Percentiles rank a stretch among this genome's conserved stretches.
These are phyloP conservation scores for Cicer judaicum DNA, from an alignment of 306 rosid species.

Conservation along the genomic window DNA sequence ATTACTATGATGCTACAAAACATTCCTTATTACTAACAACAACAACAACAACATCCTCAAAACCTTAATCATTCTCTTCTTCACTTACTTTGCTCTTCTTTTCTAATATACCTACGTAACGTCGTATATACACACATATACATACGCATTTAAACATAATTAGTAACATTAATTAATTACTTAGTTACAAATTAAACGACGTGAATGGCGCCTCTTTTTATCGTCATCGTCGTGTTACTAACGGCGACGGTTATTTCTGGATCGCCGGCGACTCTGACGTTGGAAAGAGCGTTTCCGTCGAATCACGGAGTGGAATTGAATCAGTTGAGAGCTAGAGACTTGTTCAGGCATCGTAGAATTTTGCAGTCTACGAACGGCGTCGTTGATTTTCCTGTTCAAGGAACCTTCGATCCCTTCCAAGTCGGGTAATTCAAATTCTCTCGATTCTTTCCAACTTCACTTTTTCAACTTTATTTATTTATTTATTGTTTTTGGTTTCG, in stretches of 20 bases:
- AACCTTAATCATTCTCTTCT: background rate
- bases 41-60: slow-evolving; percentile 16
- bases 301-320: slow-evolving; percentile 72
- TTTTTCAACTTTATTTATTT: background rate
- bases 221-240: slow-evolving; percentile 42
- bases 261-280: slow-evolving; percentile 64
- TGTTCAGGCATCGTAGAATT: slow-evolving; percentile 73
- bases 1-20: slow-evolving; percentile 18
- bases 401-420: slow-evolving; percentile 80
- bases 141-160: background rate
- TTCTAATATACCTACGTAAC: background rate
- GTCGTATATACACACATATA: background rate
- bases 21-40: slow-evolving; percentile 11
- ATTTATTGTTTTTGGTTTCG: slow-evolving; percentile 1
- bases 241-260: slow-evolving; percentile 41
- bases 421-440: slow-evolving; percentile 72
- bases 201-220: slow-evolving; percentile 53
- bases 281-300: slow-evolving; percentile 84
- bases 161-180: slow-evolving; percentile 8
- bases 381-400: slow-evolving; percentile 69
- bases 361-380: slow-evolving; percentile 75
- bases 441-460: background rate
- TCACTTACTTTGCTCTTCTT: background rate
- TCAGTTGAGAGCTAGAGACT: slow-evolving; percentile 73
- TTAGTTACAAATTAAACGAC: background rate